phyloP scores from a whole-genome alignment of 2,329 filamentous ascomycete genomes.

The Colletotrichum liaoningense region DNA sequence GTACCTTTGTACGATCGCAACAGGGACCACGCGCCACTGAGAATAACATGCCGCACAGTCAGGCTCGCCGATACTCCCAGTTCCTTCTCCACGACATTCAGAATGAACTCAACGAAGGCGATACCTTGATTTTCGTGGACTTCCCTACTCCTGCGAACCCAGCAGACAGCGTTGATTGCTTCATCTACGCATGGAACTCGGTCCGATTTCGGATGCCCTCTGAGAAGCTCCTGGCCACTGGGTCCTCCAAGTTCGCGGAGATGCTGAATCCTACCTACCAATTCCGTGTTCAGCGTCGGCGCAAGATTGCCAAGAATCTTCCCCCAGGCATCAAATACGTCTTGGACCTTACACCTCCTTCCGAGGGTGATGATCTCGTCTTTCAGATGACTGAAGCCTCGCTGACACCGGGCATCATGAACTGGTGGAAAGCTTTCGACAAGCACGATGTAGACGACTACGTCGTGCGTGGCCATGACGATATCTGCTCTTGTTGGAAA shows the following conservation, averaged over 20 bases:
- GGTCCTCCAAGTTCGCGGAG: conserved; percentile 58
- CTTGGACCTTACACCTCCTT: conserved; percentile 72
- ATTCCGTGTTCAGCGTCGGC: conserved; percentile 50
- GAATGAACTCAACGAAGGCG: conserved; percentile 45
- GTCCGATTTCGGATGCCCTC: conserved; percentile 58
- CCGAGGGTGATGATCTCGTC: conserved; percentile 72
- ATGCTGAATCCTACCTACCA: conserved; percentile 57
- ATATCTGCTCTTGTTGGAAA: conserved; percentile 49
- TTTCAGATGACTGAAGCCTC: conserved; percentile 69
- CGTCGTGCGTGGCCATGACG: conserved; percentile 54
- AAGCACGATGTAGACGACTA: conserved; percentile 46
- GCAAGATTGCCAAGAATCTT: conserved; percentile 47
- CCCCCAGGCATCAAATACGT: conserved; percentile 65
- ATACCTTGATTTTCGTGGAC: conserved; percentile 58
- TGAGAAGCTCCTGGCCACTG: conserved; percentile 56
- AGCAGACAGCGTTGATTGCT: conserved; percentile 46
- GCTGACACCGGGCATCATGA: conserved; percentile 64
- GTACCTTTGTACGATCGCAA: background rate
- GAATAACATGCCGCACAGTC: conserved; percentile 11
- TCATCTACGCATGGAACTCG: conserved; percentile 46
- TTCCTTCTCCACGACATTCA: conserved; percentile 37
- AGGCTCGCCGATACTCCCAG: conserved; percentile 14
- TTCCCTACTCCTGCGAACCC: conserved; percentile 43
- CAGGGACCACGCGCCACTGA: background rate
- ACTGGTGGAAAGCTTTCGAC: conserved; percentile 60